Evolutionary conservation across 768 basidiomycete genomes (phyloP), one percentile per base, ranked within the genome.

Genomic region (Termitomyces bulborhizus): DNA sequence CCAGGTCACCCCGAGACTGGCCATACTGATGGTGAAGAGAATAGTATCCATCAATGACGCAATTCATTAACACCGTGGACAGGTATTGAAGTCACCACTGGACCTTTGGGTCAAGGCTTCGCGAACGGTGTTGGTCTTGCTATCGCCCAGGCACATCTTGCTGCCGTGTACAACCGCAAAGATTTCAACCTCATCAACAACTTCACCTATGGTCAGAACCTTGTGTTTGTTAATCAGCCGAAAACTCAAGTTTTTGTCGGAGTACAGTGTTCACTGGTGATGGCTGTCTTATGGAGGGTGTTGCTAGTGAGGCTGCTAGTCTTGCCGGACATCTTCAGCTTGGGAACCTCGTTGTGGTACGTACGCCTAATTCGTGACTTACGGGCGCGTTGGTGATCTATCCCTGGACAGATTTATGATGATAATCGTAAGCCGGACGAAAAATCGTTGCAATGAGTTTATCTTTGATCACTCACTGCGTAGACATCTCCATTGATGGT

Each of bases 201-300:
- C 76, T 86, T 84, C 71, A 94, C 91, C 55, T 98, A 93, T 69
- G 88, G 92, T 90, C 62, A 51, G 69, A 41, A 18, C 8, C 24
- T 32, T 42, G n/a, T 51, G 26, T 21, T 48, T 52, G 49, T 50
- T 55, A 45, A 37, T 18, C 43, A 34, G 21, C 48, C n/a, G 31
- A 9, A 48, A 43, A 55, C 44, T 52, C 39, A 54, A 34, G 51
- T 54, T 51, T 48, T 56, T 49, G 21, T 8, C 26, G 56, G 7
- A 52, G 54, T 47, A 50, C 58, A 91, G 91, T 88, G 50, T 96
- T 97, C 76, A 79, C 83, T 57, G 95, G 95, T 64, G 95, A 98
- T 72, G 95, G 95, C 45, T 98, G 95, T 74, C 79, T 98, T 52
- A 94, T 95, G 89, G 95, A 98, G 72, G 95, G 95, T 78, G 86